phyloP scores from a whole-genome alignment of 352 stramenopile species.

The Chrysophaeum taylorii region DNA sequence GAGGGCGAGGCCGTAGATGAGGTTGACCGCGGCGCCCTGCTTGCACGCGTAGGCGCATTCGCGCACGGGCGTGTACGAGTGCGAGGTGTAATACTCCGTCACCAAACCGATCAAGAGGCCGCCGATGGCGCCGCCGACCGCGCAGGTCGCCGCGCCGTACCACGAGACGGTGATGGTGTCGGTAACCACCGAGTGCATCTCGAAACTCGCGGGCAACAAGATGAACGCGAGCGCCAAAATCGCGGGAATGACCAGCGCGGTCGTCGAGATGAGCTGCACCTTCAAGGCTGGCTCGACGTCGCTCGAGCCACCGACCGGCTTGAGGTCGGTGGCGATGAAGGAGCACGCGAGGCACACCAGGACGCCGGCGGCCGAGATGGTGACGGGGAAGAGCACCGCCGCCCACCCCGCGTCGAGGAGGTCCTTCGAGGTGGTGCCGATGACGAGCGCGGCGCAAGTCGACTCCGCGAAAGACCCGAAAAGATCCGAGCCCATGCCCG shows the following conservation, averaged over 20 bases:
- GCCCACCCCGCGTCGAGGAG: constrained; percentile 79
- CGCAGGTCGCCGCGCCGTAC: constrained; percentile 76
- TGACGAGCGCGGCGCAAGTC: constrained; percentile 94
- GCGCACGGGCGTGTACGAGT: constrained; percentile 85
- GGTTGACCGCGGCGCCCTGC: constrained; percentile 96
- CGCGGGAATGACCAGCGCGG: constrained; percentile 82
- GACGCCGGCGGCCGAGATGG: constrained; percentile 90
- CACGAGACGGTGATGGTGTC: constrained; percentile 44
- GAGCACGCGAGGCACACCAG: constrained; percentile 87
- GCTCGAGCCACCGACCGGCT: constrained; percentile 80
- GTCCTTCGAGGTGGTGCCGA: constrained; percentile 77
- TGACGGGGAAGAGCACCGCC: constrained; percentile 88
- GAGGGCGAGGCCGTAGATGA: constrained; percentile 98
- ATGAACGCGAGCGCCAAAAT: constrained; percentile 73
- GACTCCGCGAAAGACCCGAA: constrained; percentile 96
- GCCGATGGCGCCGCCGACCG: constrained; percentile 85
- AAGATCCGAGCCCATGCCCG: constrained; percentile 98
- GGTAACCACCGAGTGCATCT: constrained; percentile 53
- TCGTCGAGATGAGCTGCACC: constrained; percentile 94
- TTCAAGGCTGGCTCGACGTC: constrained; percentile 93
- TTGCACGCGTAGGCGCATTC: constrained; percentile 92
- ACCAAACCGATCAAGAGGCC: constrained; percentile 95
- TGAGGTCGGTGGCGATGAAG: constrained; percentile 95
- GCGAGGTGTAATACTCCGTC: constrained; percentile 98
- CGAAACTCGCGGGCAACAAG: constrained; percentile 80